Conservation (phyloP, 2,329 filamentous ascomycete genomes). For the Aspergillus candidus region DNA sequence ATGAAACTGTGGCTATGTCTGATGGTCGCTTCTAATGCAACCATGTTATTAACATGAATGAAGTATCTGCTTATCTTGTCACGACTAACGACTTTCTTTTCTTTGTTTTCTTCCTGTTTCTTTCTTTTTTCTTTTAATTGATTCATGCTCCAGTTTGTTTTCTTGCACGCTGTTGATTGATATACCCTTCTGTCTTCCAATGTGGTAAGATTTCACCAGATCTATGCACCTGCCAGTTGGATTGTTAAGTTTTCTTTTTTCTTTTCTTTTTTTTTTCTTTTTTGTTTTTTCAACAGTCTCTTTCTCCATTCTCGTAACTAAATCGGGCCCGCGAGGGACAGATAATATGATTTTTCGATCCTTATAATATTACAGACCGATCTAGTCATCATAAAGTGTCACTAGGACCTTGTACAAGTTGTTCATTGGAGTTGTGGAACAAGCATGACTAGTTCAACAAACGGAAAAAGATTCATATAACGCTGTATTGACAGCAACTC, state of each 20-base stretch:
- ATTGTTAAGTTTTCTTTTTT: neutral
- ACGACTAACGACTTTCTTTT: constrained; percentile 12
- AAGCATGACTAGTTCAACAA: no score
- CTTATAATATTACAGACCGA: neutral
- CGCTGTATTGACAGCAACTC: no score
- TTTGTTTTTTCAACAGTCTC: no score
- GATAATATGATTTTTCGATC: constrained; percentile 6
- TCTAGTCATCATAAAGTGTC: no score
- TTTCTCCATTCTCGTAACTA: constrained; percentile 9
- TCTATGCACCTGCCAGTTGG: neutral
- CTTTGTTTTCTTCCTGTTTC: constrained; percentile 2
- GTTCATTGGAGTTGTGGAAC: no score
- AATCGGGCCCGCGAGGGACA: constrained; percentile 11
- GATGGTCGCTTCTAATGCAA: constrained; percentile 13
- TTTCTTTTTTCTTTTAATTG: constrained; percentile 8
- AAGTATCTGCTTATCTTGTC: constrained; percentile 6
- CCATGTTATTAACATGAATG: neutral
- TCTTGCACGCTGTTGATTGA: constrained; percentile 4
- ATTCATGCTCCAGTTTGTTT: neutral
- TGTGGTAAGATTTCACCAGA: neutral
- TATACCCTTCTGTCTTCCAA: constrained; percentile 1
- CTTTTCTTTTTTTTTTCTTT: no score
- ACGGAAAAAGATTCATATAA: no score
- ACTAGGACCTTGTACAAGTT: no score
- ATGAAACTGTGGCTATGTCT: constrained; percentile 20